Percentiles rank a stretch among this genome's conserved stretches.
Conservation (phyloP, 2,329 filamentous ascomycete species). For the Aspergillus fijiensis region DNA sequence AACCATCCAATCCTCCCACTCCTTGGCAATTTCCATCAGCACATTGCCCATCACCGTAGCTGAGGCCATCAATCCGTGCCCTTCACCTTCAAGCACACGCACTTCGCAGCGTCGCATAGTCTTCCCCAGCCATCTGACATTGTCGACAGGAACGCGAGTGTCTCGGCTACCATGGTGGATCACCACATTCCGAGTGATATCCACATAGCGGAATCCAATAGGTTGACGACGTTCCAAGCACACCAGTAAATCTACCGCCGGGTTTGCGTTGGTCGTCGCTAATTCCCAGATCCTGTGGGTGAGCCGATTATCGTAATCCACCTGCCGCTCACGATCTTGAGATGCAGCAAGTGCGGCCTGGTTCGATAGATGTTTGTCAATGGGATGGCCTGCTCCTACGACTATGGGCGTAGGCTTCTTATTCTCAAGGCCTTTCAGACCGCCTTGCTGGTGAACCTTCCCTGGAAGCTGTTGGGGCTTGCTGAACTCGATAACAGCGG, state of each 20-base stretch:
- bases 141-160: constrained; percentile 88
- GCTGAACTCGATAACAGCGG: constrained; percentile 55
- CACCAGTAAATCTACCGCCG: constrained; percentile 86
- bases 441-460: constrained; percentile 21
- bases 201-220: constrained; percentile 95
- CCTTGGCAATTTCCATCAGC: constrained; percentile 88
- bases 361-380: constrained; percentile 7
- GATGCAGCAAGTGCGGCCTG: constrained; percentile 20
- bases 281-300: constrained; percentile 94
- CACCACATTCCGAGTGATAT: constrained; percentile 85
- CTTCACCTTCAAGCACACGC: constrained; percentile 82
- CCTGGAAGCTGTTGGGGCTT: constrained; percentile 14
- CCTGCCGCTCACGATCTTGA: constrained; percentile 39
- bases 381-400: constrained; percentile 18
- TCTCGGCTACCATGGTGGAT: constrained; percentile 94
- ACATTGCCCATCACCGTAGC: constrained; percentile 90
- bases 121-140: constrained; percentile 90
- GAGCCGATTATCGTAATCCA: constrained; percentile 73
- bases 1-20: constrained; percentile 86
- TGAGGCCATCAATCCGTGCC: constrained; percentile 94
- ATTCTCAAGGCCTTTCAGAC: constrained; percentile 18
- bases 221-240: constrained; percentile 87
- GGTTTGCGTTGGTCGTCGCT: constrained; percentile 87
- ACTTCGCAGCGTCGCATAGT: constrained; percentile 94
- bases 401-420: constrained; percentile 19